Base-by-base conservation (phyloP, 1,284 basidiomycete species). In the Ganoderma lucidum region DNA sequence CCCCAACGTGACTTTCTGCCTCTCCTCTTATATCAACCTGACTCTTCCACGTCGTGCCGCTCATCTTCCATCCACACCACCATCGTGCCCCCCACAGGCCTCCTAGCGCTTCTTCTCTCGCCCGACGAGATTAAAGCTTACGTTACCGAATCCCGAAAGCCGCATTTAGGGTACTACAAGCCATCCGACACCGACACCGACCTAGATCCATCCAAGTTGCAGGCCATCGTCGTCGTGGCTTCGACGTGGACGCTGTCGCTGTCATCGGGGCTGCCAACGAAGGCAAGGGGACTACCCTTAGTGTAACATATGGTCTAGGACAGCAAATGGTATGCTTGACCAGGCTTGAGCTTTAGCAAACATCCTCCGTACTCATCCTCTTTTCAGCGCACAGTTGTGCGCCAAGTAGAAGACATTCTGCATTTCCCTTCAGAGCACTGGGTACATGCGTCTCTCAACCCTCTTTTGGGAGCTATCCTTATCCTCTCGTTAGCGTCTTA, bases 151-250 rank as follows among this genome's bases (percentile, higher is more conserved):
- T 30, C 65, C 17, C 28, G 65, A 6, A 53, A 30, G 45, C 23
- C 35, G 3, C 58, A 10, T 17, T 37, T n/a, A 19, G 12, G 10
- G 1, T 23, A 12, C 28, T 8, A 19, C 28, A 32, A 2, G 17
- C 19, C 45, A 17, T n/a, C 12, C 23, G 39, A 32, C 35, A 15
- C 23, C 23, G 39, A 32, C 35, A 15, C 23, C 2, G 6, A 28
- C 1, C 5, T 48, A 42, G 32, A 48, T 14, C 12, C 53, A 17
- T 35, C 48, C 28, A 41, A 23, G 23, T 28, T 19, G n/a, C 66
- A 59, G 28, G 44, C 41, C 19, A 30, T 63, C 23, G 15, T 59
- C 62, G 62, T 67, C 66, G 55, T n/a, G 66, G 66, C 41, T 63
- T 56, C 35, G 58, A 67, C 28, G n/a, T 30, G n/a, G 55, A 67